These are phyloP conservation scores for Amanita pseudoporphyria DNA, from an alignment of 768 basidiomycete species.

Conservation along the genomic window DNA sequence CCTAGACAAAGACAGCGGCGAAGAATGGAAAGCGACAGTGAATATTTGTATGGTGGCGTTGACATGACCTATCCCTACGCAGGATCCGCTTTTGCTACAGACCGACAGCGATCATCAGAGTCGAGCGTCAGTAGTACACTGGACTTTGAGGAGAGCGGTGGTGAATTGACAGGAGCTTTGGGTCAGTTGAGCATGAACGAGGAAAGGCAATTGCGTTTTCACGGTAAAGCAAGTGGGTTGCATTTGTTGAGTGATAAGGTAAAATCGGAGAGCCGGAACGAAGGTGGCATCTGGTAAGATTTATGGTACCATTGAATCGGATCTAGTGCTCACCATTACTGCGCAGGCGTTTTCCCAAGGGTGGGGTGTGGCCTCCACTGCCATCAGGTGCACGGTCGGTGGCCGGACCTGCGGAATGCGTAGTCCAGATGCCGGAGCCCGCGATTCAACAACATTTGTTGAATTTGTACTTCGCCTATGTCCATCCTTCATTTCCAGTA, in stretches of 20 bases:
- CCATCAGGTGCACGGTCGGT: conserved; percentile 23
- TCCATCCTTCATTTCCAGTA: conserved; percentile 73
- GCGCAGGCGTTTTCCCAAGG: conserved; percentile 71
- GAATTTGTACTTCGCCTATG: conserved; percentile 71
- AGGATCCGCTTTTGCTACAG: not conserved
- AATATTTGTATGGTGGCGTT: conserved; percentile 14
- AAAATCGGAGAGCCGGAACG: conserved; percentile 54
- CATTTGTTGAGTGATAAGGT: conserved; percentile 60
- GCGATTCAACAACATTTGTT: conserved; percentile 60
- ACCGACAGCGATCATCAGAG: not conserved
- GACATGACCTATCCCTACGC: conserved; percentile 12
- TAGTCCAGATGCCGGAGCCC: conserved; percentile 41
- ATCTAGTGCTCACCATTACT: conserved; percentile 5
- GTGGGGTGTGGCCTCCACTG: conserved; percentile 79
- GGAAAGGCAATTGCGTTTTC: conserved; percentile 77
- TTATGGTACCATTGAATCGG: conserved; percentile 4
- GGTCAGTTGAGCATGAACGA: conserved; percentile 86
- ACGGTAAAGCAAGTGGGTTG: conserved; percentile 77
- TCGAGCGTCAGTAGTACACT: conserved; percentile 13
- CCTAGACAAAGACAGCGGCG: conserved; percentile 39
- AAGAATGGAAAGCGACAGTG: conserved; percentile 31
- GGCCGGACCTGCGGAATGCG: conserved; percentile 26
- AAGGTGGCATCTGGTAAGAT: conserved; percentile 67
- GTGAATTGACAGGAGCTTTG: conserved; percentile 54
- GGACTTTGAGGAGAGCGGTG: conserved; percentile 25